Conservation (phyloP, 2,329 filamentous ascomycete species). For the Colletotrichum simmondsii region DNA sequence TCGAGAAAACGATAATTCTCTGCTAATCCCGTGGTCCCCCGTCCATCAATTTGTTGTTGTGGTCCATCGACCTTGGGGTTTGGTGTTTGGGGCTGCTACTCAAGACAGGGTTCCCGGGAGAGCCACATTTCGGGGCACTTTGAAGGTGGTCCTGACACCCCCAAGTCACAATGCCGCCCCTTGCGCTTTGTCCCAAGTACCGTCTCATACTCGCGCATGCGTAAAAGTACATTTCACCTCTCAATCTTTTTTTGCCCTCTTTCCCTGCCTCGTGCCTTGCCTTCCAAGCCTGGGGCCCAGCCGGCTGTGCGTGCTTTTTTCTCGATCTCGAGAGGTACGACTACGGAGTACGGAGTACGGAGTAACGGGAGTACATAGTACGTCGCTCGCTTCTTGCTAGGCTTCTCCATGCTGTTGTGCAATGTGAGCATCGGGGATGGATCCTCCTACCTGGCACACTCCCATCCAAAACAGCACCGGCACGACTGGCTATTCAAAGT, state of each 20-base stretch:
- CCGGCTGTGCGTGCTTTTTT: background rate
- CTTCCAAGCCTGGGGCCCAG: background rate
- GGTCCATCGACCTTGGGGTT: constrained; percentile 28
- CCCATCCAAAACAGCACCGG: background rate
- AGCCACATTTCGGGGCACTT: constrained; percentile 29
- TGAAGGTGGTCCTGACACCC: constrained; percentile 31
- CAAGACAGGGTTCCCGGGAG: constrained; percentile 26
- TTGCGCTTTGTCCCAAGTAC: constrained; percentile 19
- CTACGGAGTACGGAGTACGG: background rate
- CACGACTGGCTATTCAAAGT: background rate
- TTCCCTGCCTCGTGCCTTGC: background rate
- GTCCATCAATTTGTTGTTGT: constrained; percentile 32
- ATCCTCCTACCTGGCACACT: background rate
- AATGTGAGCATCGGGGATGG: constrained; percentile 1
- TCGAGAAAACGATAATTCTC: constrained; percentile 33
- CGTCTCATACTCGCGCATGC: background rate
- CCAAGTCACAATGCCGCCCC: constrained; percentile 28
- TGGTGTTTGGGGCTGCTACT: constrained; percentile 31
- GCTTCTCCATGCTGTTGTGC: constrained; percentile 19
- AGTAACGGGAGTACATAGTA: background rate
- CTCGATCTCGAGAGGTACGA: background rate
- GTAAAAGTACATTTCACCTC: background rate
- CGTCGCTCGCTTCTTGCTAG: constrained; percentile 4
- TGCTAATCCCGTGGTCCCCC: constrained; percentile 26
- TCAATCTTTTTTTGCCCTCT: no score